Evolutionary conservation across 352 stramenopile genomes (phyloP).

Genomic region (Globisporangium barbulae): DNA sequence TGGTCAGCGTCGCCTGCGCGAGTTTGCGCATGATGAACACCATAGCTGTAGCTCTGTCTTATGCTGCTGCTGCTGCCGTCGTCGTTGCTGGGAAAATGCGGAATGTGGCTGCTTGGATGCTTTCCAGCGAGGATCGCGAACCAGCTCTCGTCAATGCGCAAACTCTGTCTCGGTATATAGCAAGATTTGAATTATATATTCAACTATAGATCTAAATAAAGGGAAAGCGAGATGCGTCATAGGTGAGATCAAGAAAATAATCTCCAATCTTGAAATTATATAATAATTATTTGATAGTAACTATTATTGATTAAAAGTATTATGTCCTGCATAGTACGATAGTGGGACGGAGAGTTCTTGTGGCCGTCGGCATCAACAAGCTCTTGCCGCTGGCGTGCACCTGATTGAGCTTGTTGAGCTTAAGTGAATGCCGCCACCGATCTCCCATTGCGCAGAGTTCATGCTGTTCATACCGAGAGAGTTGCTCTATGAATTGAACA

Average conservation of each 20-base stretch:
- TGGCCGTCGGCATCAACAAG: neutral
- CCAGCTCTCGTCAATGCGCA: neutral
- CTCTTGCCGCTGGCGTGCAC: neutral
- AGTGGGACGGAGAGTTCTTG: conserved; percentile 4
- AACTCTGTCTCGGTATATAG: neutral
- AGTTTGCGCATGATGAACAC: conserved; percentile 14
- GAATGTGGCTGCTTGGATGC: conserved; percentile 3
- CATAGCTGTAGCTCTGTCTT: neutral
- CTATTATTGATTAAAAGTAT: neutral
- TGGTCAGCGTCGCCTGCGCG: neutral
- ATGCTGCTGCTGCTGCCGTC: neutral
- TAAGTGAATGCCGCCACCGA: neutral
- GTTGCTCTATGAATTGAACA: too few species aligned
- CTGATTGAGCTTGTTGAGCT: neutral
- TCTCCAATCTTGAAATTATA: neutral
- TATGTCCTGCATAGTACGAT: neutral
- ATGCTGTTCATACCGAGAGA: too few species aligned
- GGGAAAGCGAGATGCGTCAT: neutral
- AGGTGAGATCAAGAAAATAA: neutral
- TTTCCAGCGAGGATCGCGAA: neutral
- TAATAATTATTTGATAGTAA: neutral
- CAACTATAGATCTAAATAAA: neutral
- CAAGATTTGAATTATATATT: neutral
- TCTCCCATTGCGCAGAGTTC: too few species aligned
- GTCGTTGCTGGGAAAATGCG: neutral